phyloP scores from a whole-genome alignment of 805 yeast genomes.

The Vanderwaltozyma verrucispora region DNA sequence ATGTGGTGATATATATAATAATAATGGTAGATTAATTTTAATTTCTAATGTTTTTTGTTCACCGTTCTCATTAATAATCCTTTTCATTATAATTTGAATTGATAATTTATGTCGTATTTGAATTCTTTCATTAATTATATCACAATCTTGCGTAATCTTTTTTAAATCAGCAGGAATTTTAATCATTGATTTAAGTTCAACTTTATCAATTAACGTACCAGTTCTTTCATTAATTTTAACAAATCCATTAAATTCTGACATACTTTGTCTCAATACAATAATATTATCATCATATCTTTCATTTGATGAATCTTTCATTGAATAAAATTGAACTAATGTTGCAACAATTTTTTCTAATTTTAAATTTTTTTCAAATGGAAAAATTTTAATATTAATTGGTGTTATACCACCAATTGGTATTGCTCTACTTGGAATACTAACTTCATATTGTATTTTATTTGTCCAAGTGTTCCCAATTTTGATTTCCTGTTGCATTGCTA shows the following conservation, averaged over 20 bases:
- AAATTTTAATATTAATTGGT: constrained; percentile 57
- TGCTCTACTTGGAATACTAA: constrained; percentile 77
- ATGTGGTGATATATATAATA: constrained; percentile 62
- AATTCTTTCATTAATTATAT: constrained; percentile 45
- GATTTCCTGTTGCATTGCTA: constrained; percentile 56
- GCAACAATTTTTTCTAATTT: constrained; percentile 57
- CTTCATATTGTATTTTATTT: constrained; percentile 73
- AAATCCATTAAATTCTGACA: constrained; percentile 37
- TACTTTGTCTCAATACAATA: constrained; percentile 39
- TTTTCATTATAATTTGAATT: constrained; percentile 53
- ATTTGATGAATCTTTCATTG: constrained; percentile 45
- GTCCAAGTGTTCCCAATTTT: constrained; percentile 92
- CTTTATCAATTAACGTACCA: constrained; percentile 35
- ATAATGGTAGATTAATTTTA: constrained; percentile 75
- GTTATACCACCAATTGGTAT: constrained; percentile 74
- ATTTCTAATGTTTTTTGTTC: constrained; percentile 61
- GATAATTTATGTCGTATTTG: constrained; percentile 78
- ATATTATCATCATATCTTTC: constrained; percentile 53
- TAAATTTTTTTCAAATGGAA: constrained; percentile 73
- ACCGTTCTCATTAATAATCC: constrained; percentile 3
- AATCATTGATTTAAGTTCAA: constrained; percentile 54
- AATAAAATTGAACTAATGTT: constrained; percentile 54
- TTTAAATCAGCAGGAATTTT: constrained; percentile 61
- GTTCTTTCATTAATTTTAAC: constrained; percentile 21
- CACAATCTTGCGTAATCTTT: constrained; percentile 75